Conservation (phyloP, 2,329 filamentous ascomycete species). For the Herpotrichia juniperi region DNA sequence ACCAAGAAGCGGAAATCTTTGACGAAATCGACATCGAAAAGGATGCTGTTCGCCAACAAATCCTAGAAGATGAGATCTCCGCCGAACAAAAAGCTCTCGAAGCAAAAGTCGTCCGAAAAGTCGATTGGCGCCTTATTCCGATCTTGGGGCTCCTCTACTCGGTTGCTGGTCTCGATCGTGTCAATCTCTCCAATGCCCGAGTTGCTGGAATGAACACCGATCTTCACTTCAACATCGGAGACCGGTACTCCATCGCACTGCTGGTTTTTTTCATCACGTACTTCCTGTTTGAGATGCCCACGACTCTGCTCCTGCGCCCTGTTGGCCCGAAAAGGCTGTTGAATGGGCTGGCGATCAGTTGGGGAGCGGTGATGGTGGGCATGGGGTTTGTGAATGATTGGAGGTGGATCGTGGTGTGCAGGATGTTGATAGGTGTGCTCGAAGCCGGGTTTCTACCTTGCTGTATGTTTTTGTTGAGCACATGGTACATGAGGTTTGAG, state of each 20-base stretch:
- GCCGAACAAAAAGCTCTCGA: conserved; percentile 11
- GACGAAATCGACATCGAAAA: conserved; percentile 9
- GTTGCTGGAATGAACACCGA: conserved; percentile 56
- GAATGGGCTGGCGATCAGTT: conserved; percentile 21
- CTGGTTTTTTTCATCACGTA: conserved; percentile 61
- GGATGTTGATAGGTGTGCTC: conserved; percentile 32
- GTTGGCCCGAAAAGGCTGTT: conserved; percentile 22
- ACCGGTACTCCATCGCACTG: conserved; percentile 55
- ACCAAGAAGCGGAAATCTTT: conserved; percentile 2
- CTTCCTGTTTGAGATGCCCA: conserved; percentile 58
- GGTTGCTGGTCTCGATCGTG: conserved; percentile 46
- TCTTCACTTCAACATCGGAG: conserved; percentile 48
- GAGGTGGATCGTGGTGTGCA: conserved; percentile 37
- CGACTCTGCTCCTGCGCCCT: conserved; percentile 55
- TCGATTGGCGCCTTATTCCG: conserved; percentile 48
- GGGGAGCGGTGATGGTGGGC: conserved; percentile 27
- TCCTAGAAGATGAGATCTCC: conserved; percentile 11
- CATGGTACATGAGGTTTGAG: conserved; percentile 47
- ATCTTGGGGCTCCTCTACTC: conserved; percentile 49
- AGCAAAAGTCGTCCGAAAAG: conserved; percentile 19
- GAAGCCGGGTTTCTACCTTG: conserved; percentile 39
- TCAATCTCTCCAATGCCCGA: conserved; percentile 46
- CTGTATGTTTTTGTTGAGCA: conserved; percentile 44
- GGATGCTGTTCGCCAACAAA: background rate
- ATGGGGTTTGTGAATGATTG: conserved; percentile 42